These are phyloP conservation scores for Bolboschoenus planiculmis DNA, from an alignment of 176 grass and related monocot species.

Conservation along the genomic window DNA sequence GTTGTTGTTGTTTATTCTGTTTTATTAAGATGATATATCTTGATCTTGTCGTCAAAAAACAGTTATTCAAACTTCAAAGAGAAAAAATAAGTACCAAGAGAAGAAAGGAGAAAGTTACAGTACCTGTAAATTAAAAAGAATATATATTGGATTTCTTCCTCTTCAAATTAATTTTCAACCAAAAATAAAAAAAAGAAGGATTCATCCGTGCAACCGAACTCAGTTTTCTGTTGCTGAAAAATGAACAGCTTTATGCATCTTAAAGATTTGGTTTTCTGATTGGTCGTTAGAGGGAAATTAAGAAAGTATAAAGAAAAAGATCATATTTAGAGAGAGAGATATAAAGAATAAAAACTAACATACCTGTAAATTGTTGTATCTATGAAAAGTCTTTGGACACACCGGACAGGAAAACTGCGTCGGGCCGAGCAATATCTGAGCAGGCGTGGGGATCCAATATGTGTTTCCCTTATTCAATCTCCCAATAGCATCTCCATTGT, in stretches of 20 bases:
- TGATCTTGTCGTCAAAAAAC: too few species aligned
- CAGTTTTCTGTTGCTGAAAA: neutral
- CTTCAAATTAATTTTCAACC: neutral
- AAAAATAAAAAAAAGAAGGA: neutral
- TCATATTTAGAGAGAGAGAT: neutral
- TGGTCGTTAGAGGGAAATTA: neutral
- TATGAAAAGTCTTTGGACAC: conserved; percentile 91
- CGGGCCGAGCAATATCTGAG: conserved; percentile 86
- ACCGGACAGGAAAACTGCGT: conserved; percentile 94
- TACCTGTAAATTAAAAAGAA: neutral
- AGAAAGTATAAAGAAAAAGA: neutral
- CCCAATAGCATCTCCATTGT: conserved; percentile 35
- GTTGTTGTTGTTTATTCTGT: too few species aligned
- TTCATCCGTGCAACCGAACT: neutral
- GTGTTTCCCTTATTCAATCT: conserved; percentile 57
- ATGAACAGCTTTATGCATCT: neutral
- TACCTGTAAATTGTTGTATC: conserved; percentile 99
- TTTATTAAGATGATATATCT: too few species aligned
- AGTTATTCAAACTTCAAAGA: too few species aligned
- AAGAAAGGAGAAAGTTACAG: neutral
- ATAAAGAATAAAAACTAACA: neutral
- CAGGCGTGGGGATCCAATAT: conserved; percentile 95
- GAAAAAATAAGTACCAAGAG: neutral
- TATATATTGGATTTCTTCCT: neutral
- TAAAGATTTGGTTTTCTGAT: neutral